Conservation (phyloP, 176 grass and related monocot genomes). For the Oryza meyeriana region DNA sequence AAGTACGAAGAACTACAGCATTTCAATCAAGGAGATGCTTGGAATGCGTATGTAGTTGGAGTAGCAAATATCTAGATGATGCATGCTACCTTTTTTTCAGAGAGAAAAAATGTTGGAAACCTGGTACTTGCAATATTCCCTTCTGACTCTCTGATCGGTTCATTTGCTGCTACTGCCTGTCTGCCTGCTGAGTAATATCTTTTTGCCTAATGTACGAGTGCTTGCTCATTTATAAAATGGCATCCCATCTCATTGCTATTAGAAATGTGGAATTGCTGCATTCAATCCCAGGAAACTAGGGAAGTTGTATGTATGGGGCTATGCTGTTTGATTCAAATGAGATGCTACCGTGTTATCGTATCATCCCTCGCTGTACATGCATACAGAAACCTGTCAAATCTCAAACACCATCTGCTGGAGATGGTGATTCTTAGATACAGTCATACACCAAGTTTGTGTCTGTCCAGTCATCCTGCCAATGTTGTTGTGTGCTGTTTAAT, state of each 20-base stretch:
- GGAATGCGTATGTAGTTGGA: conserved; percentile 82
- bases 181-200: not conserved
- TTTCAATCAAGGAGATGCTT: conserved; percentile 82
- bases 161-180: no score
- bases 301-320: not conserved
- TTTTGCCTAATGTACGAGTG: not conserved
- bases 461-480: not conserved
- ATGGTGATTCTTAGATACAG: not conserved
- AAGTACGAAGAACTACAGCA: conserved; percentile 67
- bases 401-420: not conserved
- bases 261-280: not conserved
- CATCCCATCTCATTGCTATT: not conserved
- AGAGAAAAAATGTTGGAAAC: not conserved
- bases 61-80: conserved; percentile 57
- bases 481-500: conserved; percentile 45
- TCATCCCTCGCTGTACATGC: not conserved
- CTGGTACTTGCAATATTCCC: not conserved
- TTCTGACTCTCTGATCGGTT: not conserved
- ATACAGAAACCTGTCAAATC: not conserved
- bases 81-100: not conserved
- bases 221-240: not conserved
- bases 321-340: not conserved
- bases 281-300: not conserved
- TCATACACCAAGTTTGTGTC: not conserved
- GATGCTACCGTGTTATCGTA: not conserved